A percentile compares a stretch with the other conserved stretches of the same genome.
Evolutionary conservation across 2,329 filamentous ascomycete genomes (phyloP).

Genomic region (Penicillium paneum): DNA sequence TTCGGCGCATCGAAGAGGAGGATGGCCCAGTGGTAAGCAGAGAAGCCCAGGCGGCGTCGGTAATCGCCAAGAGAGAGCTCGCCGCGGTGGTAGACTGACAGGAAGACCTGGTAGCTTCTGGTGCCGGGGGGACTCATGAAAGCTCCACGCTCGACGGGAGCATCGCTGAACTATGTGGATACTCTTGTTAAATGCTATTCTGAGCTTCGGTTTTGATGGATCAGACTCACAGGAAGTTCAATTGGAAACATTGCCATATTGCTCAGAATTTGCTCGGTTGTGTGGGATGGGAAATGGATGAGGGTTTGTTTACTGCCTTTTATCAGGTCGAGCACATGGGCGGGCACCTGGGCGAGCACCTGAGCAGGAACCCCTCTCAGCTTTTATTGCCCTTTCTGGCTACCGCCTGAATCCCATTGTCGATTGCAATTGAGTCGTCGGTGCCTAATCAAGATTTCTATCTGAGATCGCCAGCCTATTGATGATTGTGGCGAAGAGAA

Average conservation of each 20-base stretch:
- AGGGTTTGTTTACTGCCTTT: neutral
- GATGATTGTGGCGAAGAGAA: neutral
- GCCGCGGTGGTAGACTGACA: slow-evolving; percentile 4
- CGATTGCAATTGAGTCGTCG: neutral
- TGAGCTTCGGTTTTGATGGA: neutral
- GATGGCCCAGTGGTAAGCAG: slow-evolving; percentile 7
- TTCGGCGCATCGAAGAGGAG: neutral
- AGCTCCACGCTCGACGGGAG: neutral
- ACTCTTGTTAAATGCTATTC: neutral
- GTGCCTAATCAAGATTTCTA: neutral
- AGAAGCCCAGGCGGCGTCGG: slow-evolving; percentile 1
- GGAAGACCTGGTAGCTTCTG: neutral
- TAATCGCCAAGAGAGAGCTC: slow-evolving; percentile 2
- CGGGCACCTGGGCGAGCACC: neutral
- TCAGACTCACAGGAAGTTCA: neutral
- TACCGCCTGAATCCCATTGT: neutral
- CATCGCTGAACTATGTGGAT: neutral
- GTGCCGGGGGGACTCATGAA: neutral
- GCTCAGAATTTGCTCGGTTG: neutral
- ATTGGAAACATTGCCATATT: neutral
- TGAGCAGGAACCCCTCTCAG: neutral
- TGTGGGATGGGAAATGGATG: neutral
- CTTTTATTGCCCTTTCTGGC: neutral
- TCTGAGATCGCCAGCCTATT: neutral
- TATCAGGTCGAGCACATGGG: neutral